These are phyloP conservation scores for Claviceps sorghi DNA, from an alignment of 2,329 filamentous ascomycete species.

Conservation along the genomic window DNA sequence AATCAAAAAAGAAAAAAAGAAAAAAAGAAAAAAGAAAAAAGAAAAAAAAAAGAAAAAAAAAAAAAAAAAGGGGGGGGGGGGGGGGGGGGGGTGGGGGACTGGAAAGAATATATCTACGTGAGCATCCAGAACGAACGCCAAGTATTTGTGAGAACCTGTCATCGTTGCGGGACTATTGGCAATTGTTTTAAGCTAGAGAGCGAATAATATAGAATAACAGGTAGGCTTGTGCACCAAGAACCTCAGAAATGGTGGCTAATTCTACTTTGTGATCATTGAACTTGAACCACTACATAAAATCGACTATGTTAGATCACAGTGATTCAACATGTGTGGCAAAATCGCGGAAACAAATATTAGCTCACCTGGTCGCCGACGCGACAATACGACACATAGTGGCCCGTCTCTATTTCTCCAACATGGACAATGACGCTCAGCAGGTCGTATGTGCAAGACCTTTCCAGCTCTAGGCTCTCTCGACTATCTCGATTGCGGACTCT, in stretches of 20 bases:
- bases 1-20: no score
- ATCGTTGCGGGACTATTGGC: neutral
- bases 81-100: no score
- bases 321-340: slow-evolving; percentile 3
- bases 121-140: neutral
- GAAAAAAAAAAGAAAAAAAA: no score
- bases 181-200: slow-evolving; percentile 28
- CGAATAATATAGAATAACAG: slow-evolving; percentile 74
- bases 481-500: slow-evolving; percentile 38
- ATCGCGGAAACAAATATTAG: neutral
- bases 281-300: slow-evolving; percentile 59
- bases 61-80: no score
- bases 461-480: slow-evolving; percentile 41
- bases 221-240: slow-evolving; percentile 76
- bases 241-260: slow-evolving; percentile 67
- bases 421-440: slow-evolving; percentile 84
- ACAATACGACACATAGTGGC: slow-evolving; percentile 85
- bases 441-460: slow-evolving; percentile 64
- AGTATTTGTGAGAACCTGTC: neutral
- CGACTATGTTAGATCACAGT: neutral
- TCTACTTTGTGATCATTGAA: slow-evolving; percentile 95
- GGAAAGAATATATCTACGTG: neutral
- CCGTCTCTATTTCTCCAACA: slow-evolving; percentile 82
- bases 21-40: no score
- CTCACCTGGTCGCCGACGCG: slow-evolving; percentile 54